Evolutionary conservation across 352 stramenopile species (phyloP).

Genomic region (Globisporangium irregulare): DNA sequence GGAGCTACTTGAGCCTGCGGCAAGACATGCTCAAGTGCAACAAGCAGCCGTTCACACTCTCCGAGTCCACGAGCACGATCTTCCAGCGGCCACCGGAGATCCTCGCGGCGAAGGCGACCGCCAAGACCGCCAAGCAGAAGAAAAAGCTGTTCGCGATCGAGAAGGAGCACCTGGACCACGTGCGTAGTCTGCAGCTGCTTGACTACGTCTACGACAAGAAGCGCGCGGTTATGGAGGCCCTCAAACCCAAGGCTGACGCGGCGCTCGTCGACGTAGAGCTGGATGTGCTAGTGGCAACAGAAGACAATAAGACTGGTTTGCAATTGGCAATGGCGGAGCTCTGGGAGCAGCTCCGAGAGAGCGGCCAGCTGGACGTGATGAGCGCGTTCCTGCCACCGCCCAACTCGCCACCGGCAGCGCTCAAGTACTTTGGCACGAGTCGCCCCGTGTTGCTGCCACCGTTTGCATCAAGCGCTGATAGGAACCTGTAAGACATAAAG

Average conservation of each 20-base stretch:
- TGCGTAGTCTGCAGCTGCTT: constrained; percentile 66
- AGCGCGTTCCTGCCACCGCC: constrained; percentile 43
- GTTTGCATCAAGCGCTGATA: constrained; percentile 45
- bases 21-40: constrained; percentile 45
- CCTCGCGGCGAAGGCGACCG: constrained; percentile 54
- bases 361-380: constrained; percentile 26
- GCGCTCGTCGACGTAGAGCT: constrained; percentile 47
- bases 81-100: constrained; percentile 65
- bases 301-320: constrained; percentile 28
- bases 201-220: constrained; percentile 73
- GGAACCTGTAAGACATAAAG: constrained; percentile 19
- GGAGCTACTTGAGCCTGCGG: constrained; percentile 37
- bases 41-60: constrained; percentile 55
- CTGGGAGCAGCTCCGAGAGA: constrained; percentile 48
- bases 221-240: constrained; percentile 40
- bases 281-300: constrained; percentile 12
- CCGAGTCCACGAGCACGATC: constrained; percentile 66
- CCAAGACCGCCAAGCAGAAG: constrained; percentile 40
- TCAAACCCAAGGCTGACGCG: constrained; percentile 49
- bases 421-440: constrained; percentile 59
- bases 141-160: constrained; percentile 43
- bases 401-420: constrained; percentile 62
- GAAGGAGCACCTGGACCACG: constrained; percentile 59
- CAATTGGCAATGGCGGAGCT: constrained; percentile 42
- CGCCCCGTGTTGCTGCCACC: constrained; percentile 38